Conservation (phyloP, 2,329 filamentous ascomycete species). For the Fusarium longipes region DNA sequence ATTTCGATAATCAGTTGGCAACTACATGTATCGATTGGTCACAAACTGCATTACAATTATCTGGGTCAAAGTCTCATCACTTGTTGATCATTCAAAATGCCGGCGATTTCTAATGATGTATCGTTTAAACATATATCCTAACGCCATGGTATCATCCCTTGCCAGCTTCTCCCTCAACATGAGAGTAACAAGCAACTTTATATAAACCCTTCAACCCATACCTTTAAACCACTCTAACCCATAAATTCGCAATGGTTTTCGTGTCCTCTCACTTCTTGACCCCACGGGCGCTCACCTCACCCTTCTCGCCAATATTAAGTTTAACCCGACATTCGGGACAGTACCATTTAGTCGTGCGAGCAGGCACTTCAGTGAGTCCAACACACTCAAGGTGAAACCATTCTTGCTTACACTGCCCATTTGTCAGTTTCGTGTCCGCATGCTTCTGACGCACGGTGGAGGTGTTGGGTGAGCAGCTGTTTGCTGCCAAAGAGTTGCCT, state of each 20-base stretch:
- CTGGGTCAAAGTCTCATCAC: neutral
- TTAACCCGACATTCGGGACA: conserved; percentile 78
- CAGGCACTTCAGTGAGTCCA: conserved; percentile 73
- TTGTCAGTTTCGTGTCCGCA: conserved; percentile 33
- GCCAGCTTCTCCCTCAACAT: neutral
- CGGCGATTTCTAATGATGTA: neutral
- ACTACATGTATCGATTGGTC: neutral
- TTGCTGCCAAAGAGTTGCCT: conserved; percentile 52
- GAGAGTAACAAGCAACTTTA: neutral
- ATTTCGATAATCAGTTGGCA: neutral
- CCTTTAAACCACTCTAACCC: neutral
- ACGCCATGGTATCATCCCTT: conserved; percentile 10
- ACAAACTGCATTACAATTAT: neutral
- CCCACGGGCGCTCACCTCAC: conserved; percentile 70
- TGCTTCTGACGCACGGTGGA: conserved; percentile 12
- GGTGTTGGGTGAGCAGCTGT: conserved; percentile 6
- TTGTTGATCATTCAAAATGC: neutral
- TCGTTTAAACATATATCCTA: neutral
- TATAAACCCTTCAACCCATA: neutral
- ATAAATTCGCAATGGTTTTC: conserved; percentile 5
- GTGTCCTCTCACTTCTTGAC: conserved; percentile 55
- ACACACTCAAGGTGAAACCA: conserved; percentile 90
- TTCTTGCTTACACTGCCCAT: conserved; percentile 77
- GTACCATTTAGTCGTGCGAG: conserved; percentile 84
- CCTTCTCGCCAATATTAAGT: conserved; percentile 71